These are phyloP conservation scores for Lathyrus oleraceus DNA, from an alignment of 306 rosid species.

Conservation along the genomic window DNA sequence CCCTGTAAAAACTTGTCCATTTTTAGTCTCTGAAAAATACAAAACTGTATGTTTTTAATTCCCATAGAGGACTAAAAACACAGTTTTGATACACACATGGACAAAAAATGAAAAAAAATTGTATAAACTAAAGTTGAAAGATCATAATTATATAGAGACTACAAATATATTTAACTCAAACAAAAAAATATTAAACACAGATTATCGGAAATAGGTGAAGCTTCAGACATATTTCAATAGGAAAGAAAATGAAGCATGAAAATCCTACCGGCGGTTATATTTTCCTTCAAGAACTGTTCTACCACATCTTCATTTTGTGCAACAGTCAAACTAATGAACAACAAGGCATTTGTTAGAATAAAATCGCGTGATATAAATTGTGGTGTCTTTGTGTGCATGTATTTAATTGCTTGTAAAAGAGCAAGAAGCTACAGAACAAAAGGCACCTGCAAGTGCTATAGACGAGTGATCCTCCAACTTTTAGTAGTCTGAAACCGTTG, in stretches of 20 bases:
- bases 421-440: constrained; percentile 22
- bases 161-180: neutral
- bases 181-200: neutral
- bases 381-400: neutral
- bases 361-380: neutral
- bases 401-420: constrained; percentile 10
- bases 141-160: neutral
- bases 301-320: constrained; percentile 90
- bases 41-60: neutral
- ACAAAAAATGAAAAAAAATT: neutral
- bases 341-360: constrained; percentile 19
- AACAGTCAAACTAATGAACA: constrained; percentile 63
- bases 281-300: constrained; percentile 74
- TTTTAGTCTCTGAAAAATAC: neutral
- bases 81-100: neutral
- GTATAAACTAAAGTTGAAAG: neutral
- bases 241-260: constrained; percentile 28
- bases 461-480: constrained; percentile 76
- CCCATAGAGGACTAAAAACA: neutral
- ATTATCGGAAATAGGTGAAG: constrained; percentile 1
- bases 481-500: constrained; percentile 83
- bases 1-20: neutral
- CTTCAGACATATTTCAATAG: neutral
- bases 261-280: constrained; percentile 65
- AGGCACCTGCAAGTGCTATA: constrained; percentile 97